Conservation (phyloP, 331 rosid species). For the Pyracantha coccinea region DNA sequence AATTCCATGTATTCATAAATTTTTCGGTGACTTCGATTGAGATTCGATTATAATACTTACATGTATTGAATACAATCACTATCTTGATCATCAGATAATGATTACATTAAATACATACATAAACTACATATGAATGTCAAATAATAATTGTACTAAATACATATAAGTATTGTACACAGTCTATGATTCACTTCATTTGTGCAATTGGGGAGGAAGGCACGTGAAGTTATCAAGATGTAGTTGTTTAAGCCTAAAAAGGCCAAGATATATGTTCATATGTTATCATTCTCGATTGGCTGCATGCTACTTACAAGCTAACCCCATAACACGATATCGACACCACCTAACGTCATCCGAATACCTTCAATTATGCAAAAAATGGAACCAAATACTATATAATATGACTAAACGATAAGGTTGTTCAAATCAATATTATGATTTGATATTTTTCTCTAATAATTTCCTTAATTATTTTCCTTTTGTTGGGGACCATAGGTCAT, state of each 20-base stretch:
- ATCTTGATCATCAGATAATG: no score
- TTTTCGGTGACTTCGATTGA: no score
- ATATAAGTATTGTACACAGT: no score
- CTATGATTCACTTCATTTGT: no score
- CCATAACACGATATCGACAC: not conserved
- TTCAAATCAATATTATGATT: not conserved
- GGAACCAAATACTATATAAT: not conserved
- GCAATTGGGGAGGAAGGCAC: not conserved
- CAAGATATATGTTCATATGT: not conserved
- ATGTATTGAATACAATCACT: no score
- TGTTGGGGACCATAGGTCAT: not conserved
- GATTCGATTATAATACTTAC: no score
- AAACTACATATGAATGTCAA: no score
- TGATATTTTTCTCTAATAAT: not conserved
- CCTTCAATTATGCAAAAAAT: not conserved
- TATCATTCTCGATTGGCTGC: not conserved
- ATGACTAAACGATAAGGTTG: not conserved
- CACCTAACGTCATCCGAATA: not conserved
- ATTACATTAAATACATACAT: no score
- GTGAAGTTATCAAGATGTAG: not conserved
- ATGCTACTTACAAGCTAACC: not conserved
- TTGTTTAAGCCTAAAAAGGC: not conserved
- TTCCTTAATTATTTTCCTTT: not conserved
- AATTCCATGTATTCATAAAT: no score
- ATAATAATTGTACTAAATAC: no score